These are phyloP conservation scores for Chloranthus sessilifolius DNA, from an alignment of 164 flowering plant genomes.

Conservation along the genomic window DNA sequence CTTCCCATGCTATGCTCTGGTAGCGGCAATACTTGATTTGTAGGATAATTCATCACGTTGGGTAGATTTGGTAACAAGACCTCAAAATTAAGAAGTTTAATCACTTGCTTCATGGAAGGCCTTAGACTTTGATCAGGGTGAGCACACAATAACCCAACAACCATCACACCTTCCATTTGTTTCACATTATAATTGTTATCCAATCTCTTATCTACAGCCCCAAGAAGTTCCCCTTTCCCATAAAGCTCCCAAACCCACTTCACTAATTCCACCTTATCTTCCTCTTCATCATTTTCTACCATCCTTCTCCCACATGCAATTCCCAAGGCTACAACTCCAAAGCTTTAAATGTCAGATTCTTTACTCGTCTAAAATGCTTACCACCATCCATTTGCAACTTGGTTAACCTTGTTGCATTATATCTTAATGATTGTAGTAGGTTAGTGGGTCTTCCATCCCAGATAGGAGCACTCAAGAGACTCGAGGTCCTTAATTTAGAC, in stretches of 20 bases:
- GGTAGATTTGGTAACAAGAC: conserved; percentile 22
- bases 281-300: conserved; percentile 8
- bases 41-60: no score
- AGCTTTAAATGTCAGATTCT: conserved; percentile 52
- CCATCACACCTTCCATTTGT: conserved; percentile 27
- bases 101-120: conserved; percentile 31
- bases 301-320: conserved; percentile 43
- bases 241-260: conserved; percentile 44
- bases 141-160: conserved; percentile 44
- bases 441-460: no score
- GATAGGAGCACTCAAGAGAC: no score
- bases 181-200: conserved; percentile 10
- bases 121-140: conserved; percentile 28
- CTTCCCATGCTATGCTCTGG: no score
- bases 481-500: no score
- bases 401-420: no score
- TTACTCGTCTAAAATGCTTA: conserved; percentile 48
- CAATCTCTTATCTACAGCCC: conserved; percentile 28
- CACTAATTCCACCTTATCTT: conserved; percentile 15
- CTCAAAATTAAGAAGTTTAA: conserved; percentile 24
- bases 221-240: conserved; percentile 26
- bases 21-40: no score
- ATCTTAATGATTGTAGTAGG: no score
- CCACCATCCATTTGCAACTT: no score
- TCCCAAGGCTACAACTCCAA: conserved; percentile 47